phyloP scores from a whole-genome alignment of 805 yeast genomes.

The Saccharomycodes ludwigii region DNA sequence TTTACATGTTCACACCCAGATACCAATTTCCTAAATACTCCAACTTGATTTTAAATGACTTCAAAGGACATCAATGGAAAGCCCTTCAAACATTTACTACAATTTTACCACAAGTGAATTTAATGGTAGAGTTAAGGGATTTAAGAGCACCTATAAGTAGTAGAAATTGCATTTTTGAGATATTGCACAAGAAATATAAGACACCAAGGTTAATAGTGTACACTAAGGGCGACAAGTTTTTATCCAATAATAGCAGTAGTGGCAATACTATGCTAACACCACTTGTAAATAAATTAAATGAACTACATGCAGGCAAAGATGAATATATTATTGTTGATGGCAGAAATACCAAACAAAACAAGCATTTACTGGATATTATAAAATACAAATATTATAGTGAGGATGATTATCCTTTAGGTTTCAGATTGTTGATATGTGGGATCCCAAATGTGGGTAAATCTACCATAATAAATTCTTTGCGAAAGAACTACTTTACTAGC shows the following conservation, averaged over 20 bases:
- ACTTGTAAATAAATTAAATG: no score
- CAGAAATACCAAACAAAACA: conserved; percentile 37
- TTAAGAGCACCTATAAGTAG: conserved; percentile 82
- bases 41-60: conserved; percentile 57
- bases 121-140: conserved; percentile 78
- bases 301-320: no score
- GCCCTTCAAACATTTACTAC: conserved; percentile 59
- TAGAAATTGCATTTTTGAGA: conserved; percentile 66
- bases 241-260: conserved; percentile 23
- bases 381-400: conserved; percentile 30
- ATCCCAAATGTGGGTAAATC: conserved; percentile 99
- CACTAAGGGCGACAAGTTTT: conserved; percentile 50
- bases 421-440: conserved; percentile 67
- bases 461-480: conserved; percentile 63
- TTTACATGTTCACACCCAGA: conserved; percentile 56
- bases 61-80: conserved; percentile 82
- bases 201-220: conserved; percentile 51
- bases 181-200: conserved; percentile 38
- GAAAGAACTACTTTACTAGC: conserved; percentile 31
- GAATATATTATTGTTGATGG: conserved; percentile 47
- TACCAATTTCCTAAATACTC: conserved; percentile 54
- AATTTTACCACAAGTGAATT: conserved; percentile 67
- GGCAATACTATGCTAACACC: no score
- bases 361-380: conserved; percentile 36
- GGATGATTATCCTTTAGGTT: conserved; percentile 81